Percentiles rank a stretch among this genome's conserved stretches.
phyloP scores from a whole-genome alignment of 805 yeast genomes.

The Saccharomycopsis guyanensis region DNA sequence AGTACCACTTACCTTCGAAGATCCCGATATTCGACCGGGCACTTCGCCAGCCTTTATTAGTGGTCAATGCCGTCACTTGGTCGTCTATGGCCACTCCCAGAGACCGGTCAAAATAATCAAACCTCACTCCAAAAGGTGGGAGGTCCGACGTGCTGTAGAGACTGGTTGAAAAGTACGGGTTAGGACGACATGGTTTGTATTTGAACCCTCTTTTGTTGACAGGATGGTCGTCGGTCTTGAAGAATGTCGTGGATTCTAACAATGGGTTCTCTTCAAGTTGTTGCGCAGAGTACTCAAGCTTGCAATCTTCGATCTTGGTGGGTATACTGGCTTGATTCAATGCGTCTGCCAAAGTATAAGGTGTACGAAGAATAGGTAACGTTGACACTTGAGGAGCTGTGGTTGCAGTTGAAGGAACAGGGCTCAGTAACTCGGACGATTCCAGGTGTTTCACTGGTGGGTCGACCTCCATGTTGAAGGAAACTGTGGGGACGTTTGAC shows the following conservation, averaged over 20 bases:
- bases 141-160: constrained; percentile 68
- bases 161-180: constrained; percentile 46
- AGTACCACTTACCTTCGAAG: constrained; percentile 71
- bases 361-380: constrained; percentile 14
- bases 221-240: constrained; percentile 68
- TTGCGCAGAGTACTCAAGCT: not conserved
- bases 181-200: constrained; percentile 72
- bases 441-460: too few species aligned
- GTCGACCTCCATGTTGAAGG: too few species aligned
- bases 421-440: too few species aligned
- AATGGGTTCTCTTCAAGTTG: not conserved
- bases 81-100: constrained; percentile 42
- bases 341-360: constrained; percentile 16
- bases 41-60: constrained; percentile 73
- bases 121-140: constrained; percentile 52
- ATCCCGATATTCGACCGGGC: constrained; percentile 67
- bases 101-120: constrained; percentile 64
- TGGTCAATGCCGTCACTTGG: constrained; percentile 40
- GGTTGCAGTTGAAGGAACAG: too few species aligned
- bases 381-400: too few species aligned
- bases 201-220: constrained; percentile 73
- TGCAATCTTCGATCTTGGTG: not conserved
- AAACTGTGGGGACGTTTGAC: too few species aligned
- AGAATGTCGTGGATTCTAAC: constrained; percentile 25
- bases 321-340: constrained; percentile 8